Base-by-base conservation (phyloP, 2,329 filamentous ascomycete species). In the Diatrype stigma region DNA sequence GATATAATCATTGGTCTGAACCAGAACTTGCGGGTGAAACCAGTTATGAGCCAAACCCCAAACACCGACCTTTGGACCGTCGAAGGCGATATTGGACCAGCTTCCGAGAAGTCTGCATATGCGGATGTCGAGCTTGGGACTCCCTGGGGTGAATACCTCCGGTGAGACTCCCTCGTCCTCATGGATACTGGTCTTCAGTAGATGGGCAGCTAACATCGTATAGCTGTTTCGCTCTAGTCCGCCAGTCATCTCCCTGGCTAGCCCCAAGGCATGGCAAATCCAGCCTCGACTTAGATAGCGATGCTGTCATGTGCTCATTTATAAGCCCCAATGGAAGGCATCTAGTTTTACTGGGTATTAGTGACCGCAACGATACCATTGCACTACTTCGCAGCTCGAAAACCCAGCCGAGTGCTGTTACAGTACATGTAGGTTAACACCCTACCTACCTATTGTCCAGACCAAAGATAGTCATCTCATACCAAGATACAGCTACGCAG, bases 181-280 rank as follows among this genome's bases (percentile, higher is more conserved):
- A 30, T 10, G 26, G 6, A 37, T 42, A 7, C 14, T 23, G 12
- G 48, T 16, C 26, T 26, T 12, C n/a, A 30, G 7, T 8, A 16
- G 16, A 17, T 10, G 23, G 14, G n/a, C 32, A 37, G 51, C 64
- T 67, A 46, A 66, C 48, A 8, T 14, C 28, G 35, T 35, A 10
- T 49, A 82, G 87, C 59, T 96, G 90, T 84, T 93, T 96, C 65
- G 84, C 89, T 7, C 71, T 96, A 12, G 85, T 95, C 5, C 83
- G 91, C 17, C 75, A 89, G 3, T 94, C 86, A 83, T 80, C 79
- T 32, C 87, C 91, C 1, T 97, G 93, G 93, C 73, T 96, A 11
- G 90, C 87, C 7, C 93, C 93, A n/a, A 78, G 90, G 37, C 92
- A 96, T 66, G 92, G 92, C 12, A 84, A 80, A 55, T 69, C 73